A percentile compares a stretch with the other conserved stretches of the same genome.
Conservation (phyloP, 306 rosid species). For the Dicorynia guianensis region DNA sequence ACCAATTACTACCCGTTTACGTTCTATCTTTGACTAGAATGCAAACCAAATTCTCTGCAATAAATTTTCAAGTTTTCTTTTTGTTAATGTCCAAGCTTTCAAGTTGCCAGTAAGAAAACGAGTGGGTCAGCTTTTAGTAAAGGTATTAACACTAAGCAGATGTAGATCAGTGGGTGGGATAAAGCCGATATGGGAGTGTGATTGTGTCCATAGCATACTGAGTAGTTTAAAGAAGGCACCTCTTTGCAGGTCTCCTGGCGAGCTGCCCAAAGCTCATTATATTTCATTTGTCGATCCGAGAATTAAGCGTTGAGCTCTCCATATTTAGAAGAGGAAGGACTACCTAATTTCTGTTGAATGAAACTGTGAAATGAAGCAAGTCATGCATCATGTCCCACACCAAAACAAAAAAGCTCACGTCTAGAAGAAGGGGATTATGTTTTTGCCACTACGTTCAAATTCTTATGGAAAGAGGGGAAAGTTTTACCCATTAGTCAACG, state of each 20-base stretch:
- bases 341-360: conserved; percentile 84
- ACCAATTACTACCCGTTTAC: not conserved
- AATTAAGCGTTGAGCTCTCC: conserved; percentile 81
- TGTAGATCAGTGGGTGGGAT: not conserved
- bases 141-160: not conserved
- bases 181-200: not conserved
- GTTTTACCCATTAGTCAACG: too few relatives aligned
- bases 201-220: not conserved
- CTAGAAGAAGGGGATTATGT: not conserved
- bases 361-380: conserved; percentile 57
- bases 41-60: not conserved
- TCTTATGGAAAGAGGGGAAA: too few relatives aligned
- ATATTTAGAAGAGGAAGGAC: conserved; percentile 73
- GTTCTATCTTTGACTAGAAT: not conserved
- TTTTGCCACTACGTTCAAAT: too few relatives aligned
- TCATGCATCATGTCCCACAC: not conserved
- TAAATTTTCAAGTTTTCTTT: not conserved
- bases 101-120: conserved; percentile 9
- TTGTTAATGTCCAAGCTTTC: conserved; percentile 13
- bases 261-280: conserved; percentile 60
- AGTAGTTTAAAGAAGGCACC: conserved; percentile 49
- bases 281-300: conserved; percentile 75
- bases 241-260: conserved; percentile 80
- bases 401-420: not conserved
- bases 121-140: not conserved